Percentiles rank a stretch among this genome's conserved stretches.
phyloP scores from a whole-genome alignment of 1,284 basidiomycete genomes.

The Ceratobasidium papillatum region DNA sequence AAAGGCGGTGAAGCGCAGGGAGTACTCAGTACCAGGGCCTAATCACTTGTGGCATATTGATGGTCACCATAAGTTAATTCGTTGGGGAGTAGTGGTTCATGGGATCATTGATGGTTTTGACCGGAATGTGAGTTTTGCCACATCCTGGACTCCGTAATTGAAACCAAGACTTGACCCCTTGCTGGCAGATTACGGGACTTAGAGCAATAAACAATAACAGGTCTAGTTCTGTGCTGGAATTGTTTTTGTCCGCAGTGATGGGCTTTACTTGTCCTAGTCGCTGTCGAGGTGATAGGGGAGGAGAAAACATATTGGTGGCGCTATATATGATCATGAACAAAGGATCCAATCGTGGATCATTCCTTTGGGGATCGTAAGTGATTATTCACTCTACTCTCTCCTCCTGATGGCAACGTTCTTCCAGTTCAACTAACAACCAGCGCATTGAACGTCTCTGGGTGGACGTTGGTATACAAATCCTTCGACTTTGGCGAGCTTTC shows the following conservation, averaged over 20 bases:
- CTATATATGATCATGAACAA: slow-evolving; percentile 44
- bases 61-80: slow-evolving; percentile 49
- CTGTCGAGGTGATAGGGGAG: slow-evolving; percentile 47
- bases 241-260: slow-evolving; percentile 48
- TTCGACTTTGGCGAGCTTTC: slow-evolving; percentile 55
- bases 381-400: background rate
- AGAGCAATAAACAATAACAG: slow-evolving; percentile 55
- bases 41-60: slow-evolving; percentile 46
- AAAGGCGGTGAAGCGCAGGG: background rate
- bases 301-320: slow-evolving; percentile 46
- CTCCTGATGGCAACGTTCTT: too few species aligned
- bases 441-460: slow-evolving; percentile 55
- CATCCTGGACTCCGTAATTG: background rate
- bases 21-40: background rate
- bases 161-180: slow-evolving; percentile 8
- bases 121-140: slow-evolving; percentile 40
- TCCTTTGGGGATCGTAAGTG: slow-evolving; percentile 48
- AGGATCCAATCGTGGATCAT: slow-evolving; percentile 45
- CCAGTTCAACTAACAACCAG: slow-evolving; percentile 43
- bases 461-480: slow-evolving; percentile 55
- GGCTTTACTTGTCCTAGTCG: slow-evolving; percentile 47
- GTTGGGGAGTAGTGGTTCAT: slow-evolving; percentile 48
- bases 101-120: slow-evolving; percentile 48
- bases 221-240: slow-evolving; percentile 53
- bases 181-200: slow-evolving; percentile 43